A percentile compares a stretch with the other conserved stretches of the same genome.
These are phyloP conservation scores for Colletotrichum godetiae DNA, from an alignment of 2,329 filamentous ascomycete genomes.

Conservation along the genomic window DNA sequence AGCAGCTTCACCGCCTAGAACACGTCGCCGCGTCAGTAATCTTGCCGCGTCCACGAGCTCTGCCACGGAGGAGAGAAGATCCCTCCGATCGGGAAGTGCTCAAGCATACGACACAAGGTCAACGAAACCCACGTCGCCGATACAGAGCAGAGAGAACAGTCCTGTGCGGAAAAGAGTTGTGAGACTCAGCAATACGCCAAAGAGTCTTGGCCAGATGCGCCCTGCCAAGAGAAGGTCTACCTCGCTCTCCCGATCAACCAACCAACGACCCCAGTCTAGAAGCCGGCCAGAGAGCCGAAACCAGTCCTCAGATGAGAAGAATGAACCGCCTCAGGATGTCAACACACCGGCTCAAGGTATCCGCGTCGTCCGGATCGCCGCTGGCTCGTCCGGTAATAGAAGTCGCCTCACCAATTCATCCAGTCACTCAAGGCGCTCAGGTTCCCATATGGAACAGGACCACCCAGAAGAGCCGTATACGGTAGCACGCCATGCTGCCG, in stretches of 20 bases:
- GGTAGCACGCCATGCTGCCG: conserved; percentile 57
- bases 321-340: conserved; percentile 51
- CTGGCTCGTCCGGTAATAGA: conserved; percentile 61
- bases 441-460: conserved; percentile 59
- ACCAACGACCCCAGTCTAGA: conserved; percentile 43
- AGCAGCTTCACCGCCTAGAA: conserved; percentile 57
- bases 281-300: conserved; percentile 56
- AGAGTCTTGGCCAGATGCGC: conserved; percentile 53
- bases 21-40: conserved; percentile 61
- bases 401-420: conserved; percentile 49
- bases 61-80: conserved; percentile 55
- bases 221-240: conserved; percentile 60
- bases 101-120: conserved; percentile 51
- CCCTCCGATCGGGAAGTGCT: conserved; percentile 60
- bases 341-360: conserved; percentile 66
- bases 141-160: conserved; percentile 60
- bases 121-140: conserved; percentile 56
- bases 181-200: conserved; percentile 64
- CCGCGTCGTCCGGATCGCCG: conserved; percentile 66
- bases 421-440: conserved; percentile 49
- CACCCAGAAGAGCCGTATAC: conserved; percentile 61
- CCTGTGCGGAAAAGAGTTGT: conserved; percentile 68
- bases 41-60: conserved; percentile 57
- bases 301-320: conserved; percentile 53
- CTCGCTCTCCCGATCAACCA: conserved; percentile 55